phyloP scores from a whole-genome alignment of 2,329 filamentous ascomycete genomes.

The Sphaerostilbella broomeana region DNA sequence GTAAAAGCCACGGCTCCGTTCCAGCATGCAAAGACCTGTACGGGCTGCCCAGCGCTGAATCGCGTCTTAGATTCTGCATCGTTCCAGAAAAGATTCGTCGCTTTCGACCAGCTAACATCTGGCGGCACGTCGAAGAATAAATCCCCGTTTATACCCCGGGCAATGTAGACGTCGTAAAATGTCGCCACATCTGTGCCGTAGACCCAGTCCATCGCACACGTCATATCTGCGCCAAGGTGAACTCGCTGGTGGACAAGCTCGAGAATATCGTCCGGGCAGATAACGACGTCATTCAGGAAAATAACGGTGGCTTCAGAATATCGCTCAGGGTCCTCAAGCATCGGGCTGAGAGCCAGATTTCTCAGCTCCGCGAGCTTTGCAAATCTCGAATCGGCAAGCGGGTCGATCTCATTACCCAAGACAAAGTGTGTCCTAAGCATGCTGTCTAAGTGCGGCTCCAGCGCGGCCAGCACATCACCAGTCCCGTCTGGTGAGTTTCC shows the following conservation, averaged over 20 bases:
- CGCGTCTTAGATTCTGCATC: no score
- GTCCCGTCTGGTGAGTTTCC: conserved; percentile 48
- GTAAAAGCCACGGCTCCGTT: no score
- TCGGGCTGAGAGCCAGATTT: conserved; percentile 45
- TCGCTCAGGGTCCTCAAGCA: conserved; percentile 26
- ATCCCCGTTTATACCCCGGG: no score
- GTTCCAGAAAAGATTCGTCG: no score
- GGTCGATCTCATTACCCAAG: conserved; percentile 36
- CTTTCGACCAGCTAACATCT: no score
- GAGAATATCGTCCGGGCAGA: conserved; percentile 50
- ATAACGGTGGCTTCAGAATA: conserved; percentile 37
- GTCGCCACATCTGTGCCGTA: conserved; percentile 37
- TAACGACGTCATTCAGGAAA: conserved; percentile 49
- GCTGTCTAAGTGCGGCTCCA: conserved; percentile 33
- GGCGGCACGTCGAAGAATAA: no score
- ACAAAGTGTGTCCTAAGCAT: conserved; percentile 37
- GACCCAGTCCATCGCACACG: conserved; percentile 54
- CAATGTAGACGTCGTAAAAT: no score
- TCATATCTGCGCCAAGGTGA: conserved; percentile 45
- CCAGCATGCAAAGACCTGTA: no score
- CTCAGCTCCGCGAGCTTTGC: conserved; percentile 43
- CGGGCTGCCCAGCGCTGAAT: no score
- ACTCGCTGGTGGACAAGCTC: conserved; percentile 46
- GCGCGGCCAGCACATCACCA: conserved; percentile 36
- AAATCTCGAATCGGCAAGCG: conserved; percentile 38